Percentiles rank a stretch among this genome's conserved stretches.
phyloP scores from a whole-genome alignment of 345 rosid genomes.

The Eutrema japonicum region DNA sequence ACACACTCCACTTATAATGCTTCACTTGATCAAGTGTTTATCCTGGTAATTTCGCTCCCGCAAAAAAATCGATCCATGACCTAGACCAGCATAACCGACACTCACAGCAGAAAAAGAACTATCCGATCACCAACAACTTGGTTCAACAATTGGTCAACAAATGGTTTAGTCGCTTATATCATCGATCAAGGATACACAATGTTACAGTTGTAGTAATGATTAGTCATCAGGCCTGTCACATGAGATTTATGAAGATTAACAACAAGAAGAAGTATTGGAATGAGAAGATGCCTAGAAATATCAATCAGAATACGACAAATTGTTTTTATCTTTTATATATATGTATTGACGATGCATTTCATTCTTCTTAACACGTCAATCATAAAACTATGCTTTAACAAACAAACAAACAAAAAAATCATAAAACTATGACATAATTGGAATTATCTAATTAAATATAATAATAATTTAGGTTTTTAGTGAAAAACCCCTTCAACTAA shows the following conservation, averaged over 20 bases:
- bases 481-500: too few relatives aligned
- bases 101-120: too few relatives aligned
- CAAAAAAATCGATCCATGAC: too few relatives aligned
- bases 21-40: too few relatives aligned
- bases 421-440: neutral
- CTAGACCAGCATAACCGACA: too few relatives aligned
- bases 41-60: too few relatives aligned
- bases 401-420: too few relatives aligned
- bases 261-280: neutral
- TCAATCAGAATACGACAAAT: constrained; percentile 21
- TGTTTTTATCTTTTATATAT: neutral
- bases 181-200: neutral
- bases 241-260: neutral
- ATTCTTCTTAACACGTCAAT: constrained; percentile 6
- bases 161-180: neutral
- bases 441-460: neutral
- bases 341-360: neutral
- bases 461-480: too few relatives aligned
- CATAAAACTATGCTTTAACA: neutral
- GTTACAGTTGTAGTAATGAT: neutral
- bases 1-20: too few relatives aligned
- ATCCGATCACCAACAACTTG: too few relatives aligned
- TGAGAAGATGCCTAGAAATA: neutral
- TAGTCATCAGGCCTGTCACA: neutral
- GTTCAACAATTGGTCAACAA: too few relatives aligned